These are phyloP conservation scores for Gyromitra esculenta DNA, from an alignment of 2,329 filamentous ascomycete genomes.

Conservation along the genomic window DNA sequence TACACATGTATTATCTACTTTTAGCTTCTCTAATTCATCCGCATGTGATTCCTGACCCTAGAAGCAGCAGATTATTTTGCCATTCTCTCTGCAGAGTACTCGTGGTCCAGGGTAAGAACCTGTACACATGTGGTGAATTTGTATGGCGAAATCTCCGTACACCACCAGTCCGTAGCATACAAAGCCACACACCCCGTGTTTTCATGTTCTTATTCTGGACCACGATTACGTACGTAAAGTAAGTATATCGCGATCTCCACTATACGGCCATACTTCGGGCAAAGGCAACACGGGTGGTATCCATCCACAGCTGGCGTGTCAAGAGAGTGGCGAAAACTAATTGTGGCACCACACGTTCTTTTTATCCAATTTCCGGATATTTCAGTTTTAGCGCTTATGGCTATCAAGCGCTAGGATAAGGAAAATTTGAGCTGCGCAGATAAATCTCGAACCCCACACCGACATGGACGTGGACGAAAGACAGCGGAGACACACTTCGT, in stretches of 20 bases:
- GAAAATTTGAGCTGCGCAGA: no score
- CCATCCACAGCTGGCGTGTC: neutral
- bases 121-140: no score
- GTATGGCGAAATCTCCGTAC: no score
- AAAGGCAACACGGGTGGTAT: neutral
- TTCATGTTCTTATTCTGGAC: no score
- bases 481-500: no score
- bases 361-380: neutral
- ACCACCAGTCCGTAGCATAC: no score
- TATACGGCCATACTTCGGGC: neutral
- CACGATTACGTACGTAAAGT: neutral
- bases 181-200: no score
- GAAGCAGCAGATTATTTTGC: constrained; percentile 4
- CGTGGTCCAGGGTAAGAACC: no score
- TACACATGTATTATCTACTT: no score
- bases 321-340: neutral
- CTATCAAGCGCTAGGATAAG: neutral
- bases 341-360: neutral
- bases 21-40: neutral
- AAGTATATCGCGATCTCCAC: neutral
- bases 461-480: no score
- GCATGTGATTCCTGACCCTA: neutral
- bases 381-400: neutral
- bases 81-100: neutral
- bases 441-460: no score